Evolutionary conservation across 805 yeast genomes (phyloP).

Genomic region (Blastobotrys muscicola): DNA sequence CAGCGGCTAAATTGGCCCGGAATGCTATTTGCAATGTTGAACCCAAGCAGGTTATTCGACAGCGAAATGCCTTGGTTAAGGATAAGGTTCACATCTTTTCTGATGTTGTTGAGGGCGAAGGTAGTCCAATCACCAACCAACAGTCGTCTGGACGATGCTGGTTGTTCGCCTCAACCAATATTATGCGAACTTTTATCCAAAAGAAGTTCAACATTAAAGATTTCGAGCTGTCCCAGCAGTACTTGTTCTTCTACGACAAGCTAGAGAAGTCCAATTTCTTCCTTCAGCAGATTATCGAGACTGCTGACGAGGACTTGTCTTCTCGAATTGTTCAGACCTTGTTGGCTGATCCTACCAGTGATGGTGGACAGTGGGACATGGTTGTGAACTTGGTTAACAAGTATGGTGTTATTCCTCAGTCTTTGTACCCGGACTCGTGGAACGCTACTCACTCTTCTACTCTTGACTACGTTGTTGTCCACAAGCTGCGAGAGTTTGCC

Average conservation of each 20-base stretch:
- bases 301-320: constrained; percentile 55
- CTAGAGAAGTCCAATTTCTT: constrained; percentile 77
- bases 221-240: constrained; percentile 71
- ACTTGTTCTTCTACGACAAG: constrained; percentile 77
- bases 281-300: constrained; percentile 65
- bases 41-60: constrained; percentile 33
- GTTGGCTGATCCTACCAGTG: constrained; percentile 56
- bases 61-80: constrained; percentile 9
- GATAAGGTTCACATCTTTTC: constrained; percentile 31
- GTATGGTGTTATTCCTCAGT: constrained; percentile 74
- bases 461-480: constrained; percentile 54
- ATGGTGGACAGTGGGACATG: constrained; percentile 90
- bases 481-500: constrained; percentile 73
- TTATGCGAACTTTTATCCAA: constrained; percentile 55
- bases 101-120: constrained; percentile 39
- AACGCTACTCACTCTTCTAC: constrained; percentile 43
- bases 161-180: constrained; percentile 79
- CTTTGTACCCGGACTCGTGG: constrained; percentile 59
- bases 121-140: constrained; percentile 68
- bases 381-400: constrained; percentile 66
- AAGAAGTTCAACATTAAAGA: constrained; percentile 53
- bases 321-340: constrained; percentile 63
- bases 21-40: constrained; percentile 42
- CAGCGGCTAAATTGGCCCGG: constrained; percentile 45
- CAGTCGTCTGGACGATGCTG: constrained; percentile 76